Base-by-base conservation (phyloP, 345 rosid genomes). In the Eucalyptus coolabah region DNA sequence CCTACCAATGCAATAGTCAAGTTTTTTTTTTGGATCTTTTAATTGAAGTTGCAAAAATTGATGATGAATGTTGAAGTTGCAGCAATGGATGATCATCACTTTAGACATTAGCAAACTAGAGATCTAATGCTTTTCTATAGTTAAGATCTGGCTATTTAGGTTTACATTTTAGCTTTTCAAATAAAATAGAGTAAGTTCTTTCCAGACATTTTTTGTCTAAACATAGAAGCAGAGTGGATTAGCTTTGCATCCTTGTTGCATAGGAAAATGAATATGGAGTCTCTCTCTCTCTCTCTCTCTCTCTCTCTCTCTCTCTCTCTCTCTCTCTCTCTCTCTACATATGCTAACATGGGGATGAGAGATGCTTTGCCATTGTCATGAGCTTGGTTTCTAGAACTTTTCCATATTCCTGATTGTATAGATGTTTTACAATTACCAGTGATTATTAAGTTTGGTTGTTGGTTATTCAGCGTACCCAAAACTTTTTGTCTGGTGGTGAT, bases 401-500 rank as follows among this genome's bases (percentile, higher is more conserved):
- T n/a, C 5, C 45, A 47, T 50, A 30, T 51, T 86, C 59, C 0
- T 28, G 59, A 30, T 86, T 51, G 44, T 63, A 47, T 65, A 47
- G 14, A 65, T 87, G 30, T 28, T 88, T 34, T 81, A 40, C 53
- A 50, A 63, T 45, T 32, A 65, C 53, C 49, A 67, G 81, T 47
- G 80, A 32, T 50, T 51, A 88, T 88, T 26, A 37, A 82, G 50
- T 65, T 63, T 69, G 81, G 19, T 90, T 91, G 93, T 90, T 90
- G 91, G 90, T 89, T 90, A 92, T 93, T 94, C 93, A 93, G 93
- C 89, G 92, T 88, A 88, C 91, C 83, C 88, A 92, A 93, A 93
- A 90, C 19, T 92, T 89, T 91, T 91, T 91, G 90, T 92, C 90
- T 89, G 90, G 94, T 92, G 94, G 90, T 94, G 93, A 93, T 94